Evolutionary conservation across 2,329 filamentous ascomycete species (phyloP).

Genomic region (Alternaria triticimaculans): DNA sequence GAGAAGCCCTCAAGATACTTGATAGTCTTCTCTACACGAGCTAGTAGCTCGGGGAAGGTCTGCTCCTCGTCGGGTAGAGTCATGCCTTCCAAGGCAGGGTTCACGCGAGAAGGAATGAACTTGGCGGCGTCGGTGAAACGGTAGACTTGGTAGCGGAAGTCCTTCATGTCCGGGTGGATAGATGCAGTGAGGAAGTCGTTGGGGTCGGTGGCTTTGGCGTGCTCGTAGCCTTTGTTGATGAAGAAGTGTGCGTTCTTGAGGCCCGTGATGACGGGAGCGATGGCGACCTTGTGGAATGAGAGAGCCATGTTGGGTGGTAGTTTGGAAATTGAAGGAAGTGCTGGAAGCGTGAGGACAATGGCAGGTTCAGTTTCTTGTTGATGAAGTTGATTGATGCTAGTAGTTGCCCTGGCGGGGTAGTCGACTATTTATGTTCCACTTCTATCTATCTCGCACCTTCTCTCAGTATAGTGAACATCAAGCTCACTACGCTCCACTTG

Average conservation of each 20-base stretch:
- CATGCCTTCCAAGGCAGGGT: slow-evolving; percentile 39
- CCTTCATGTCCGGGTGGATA: slow-evolving; percentile 59
- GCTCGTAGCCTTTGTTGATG: slow-evolving; percentile 54
- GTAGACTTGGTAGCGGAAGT: slow-evolving; percentile 59
- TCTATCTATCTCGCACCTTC: background rate
- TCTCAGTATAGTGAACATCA: background rate
- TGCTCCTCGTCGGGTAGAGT: slow-evolving; percentile 53
- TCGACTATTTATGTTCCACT: background rate
- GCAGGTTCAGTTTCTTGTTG: background rate
- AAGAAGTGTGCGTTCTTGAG: slow-evolving; percentile 53
- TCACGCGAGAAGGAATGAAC: slow-evolving; percentile 49
- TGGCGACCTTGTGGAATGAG: slow-evolving; percentile 43
- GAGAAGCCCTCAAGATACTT: slow-evolving; percentile 55
- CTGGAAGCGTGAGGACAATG: background rate
- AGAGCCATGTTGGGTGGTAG: slow-evolving; percentile 24
- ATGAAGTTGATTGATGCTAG: background rate
- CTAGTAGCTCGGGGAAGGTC: slow-evolving; percentile 58
- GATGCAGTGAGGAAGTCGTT: slow-evolving; percentile 50
- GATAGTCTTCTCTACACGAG: slow-evolving; percentile 57
- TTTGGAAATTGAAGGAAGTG: background rate
- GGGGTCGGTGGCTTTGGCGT: slow-evolving; percentile 48
- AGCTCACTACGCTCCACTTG: background rate
- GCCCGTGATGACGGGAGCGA: slow-evolving; percentile 53
- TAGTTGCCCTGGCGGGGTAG: background rate
- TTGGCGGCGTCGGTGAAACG: slow-evolving; percentile 53